Evolutionary conservation across 1,284 basidiomycete species (phyloP).

Genomic region (Sanghuangporus weigelae): DNA sequence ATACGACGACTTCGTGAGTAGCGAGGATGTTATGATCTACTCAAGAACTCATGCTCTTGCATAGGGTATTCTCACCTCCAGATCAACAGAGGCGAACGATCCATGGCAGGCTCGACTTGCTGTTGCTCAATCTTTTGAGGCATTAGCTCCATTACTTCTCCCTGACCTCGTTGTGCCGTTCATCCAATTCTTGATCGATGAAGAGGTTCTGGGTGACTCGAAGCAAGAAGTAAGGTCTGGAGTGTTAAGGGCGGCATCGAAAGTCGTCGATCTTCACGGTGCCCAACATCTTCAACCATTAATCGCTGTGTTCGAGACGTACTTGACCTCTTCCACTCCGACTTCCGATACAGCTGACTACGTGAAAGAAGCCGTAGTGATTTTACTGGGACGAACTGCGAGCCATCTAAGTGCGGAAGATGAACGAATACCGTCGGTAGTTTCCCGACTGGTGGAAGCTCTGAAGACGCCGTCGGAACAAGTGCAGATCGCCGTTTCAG

Average conservation of each 20-base stretch:
- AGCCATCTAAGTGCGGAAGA: slow-evolving; percentile 81
- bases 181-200: slow-evolving; percentile 84
- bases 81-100: slow-evolving; percentile 87
- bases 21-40: not conserved
- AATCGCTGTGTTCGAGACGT: slow-evolving; percentile 82
- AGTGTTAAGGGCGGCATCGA: slow-evolving; percentile 84
- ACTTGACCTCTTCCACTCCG: slow-evolving; percentile 60
- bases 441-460: slow-evolving; percentile 87
- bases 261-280: slow-evolving; percentile 84
- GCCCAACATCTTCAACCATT: slow-evolving; percentile 68
- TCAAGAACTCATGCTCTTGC: not conserved
- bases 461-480: slow-evolving; percentile 94
- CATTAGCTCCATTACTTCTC: slow-evolving; percentile 66
- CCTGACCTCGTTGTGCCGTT: slow-evolving; percentile 69
- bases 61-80: slow-evolving; percentile 91
- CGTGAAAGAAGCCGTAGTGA: slow-evolving; percentile 93
- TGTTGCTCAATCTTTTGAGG: slow-evolving; percentile 66
- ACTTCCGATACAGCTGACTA: slow-evolving; percentile 76
- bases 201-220: slow-evolving; percentile 87
- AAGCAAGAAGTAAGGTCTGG: slow-evolving; percentile 76
- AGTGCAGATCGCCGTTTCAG: slow-evolving; percentile 95
- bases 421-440: slow-evolving; percentile 74
- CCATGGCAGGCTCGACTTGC: slow-evolving; percentile 88
- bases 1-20: slow-evolving; percentile 80
- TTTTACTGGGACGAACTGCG: slow-evolving; percentile 91